Conservation (phyloP, 2,329 filamentous ascomycete species). For the Fusarium equiseti region DNA sequence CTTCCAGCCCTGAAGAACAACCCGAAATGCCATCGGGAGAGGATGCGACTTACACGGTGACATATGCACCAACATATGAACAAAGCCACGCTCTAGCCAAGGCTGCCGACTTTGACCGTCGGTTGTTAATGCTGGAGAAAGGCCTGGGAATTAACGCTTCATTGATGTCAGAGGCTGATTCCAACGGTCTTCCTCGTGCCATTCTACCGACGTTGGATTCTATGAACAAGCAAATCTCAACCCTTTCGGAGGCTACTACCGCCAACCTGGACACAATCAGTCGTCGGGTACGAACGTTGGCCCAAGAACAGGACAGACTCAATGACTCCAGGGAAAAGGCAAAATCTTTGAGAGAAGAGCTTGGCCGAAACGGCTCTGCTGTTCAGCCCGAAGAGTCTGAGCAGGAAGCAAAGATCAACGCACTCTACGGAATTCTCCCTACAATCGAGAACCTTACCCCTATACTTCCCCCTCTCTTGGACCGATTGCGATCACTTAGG, state of each 20-base stretch:
- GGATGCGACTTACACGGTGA: slow-evolving; percentile 71
- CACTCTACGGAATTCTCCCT: slow-evolving; percentile 87
- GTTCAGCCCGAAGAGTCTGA: slow-evolving; percentile 68
- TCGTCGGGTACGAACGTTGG: slow-evolving; percentile 76
- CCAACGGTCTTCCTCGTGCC: slow-evolving; percentile 70
- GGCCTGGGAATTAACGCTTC: slow-evolving; percentile 82
- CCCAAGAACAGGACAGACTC: slow-evolving; percentile 78
- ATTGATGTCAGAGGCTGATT: slow-evolving; percentile 71
- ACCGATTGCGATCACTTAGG: slow-evolving; percentile 84
- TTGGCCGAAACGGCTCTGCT: slow-evolving; percentile 60
- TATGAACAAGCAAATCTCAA: slow-evolving; percentile 83
- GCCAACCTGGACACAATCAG: slow-evolving; percentile 79
- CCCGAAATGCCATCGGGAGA: slow-evolving; percentile 37
- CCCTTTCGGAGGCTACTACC: slow-evolving; percentile 78
- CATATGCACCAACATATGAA: slow-evolving; percentile 73
- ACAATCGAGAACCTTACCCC: slow-evolving; percentile 90
- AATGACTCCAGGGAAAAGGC: slow-evolving; percentile 74
- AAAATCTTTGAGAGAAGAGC: slow-evolving; percentile 70
- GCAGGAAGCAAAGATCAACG: slow-evolving; percentile 87
- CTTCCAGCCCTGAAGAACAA: slow-evolving; percentile 32
- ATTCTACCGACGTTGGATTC: slow-evolving; percentile 85
- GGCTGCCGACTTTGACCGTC: slow-evolving; percentile 87
- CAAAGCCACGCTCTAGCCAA: slow-evolving; percentile 80
- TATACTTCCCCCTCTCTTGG: slow-evolving; percentile 84
- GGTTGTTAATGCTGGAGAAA: slow-evolving; percentile 82